Conservation (phyloP, 306 rosid species). For the Cucurbita maxima region DNA sequence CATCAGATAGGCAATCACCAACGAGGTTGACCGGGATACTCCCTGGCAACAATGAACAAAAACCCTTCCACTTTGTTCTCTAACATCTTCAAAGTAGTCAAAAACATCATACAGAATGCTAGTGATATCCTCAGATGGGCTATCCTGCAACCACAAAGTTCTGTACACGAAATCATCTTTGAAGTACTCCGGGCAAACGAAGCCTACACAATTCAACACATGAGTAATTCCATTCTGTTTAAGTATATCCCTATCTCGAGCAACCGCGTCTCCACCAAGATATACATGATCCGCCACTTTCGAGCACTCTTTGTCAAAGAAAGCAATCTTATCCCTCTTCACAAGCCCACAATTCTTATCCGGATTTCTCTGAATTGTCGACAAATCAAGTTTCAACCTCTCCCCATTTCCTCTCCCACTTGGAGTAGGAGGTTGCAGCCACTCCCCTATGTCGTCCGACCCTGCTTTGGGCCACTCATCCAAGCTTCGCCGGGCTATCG, state of each 20-base stretch:
- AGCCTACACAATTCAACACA: constrained; percentile 89
- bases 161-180: constrained; percentile 76
- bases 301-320: constrained; percentile 90
- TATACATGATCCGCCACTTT: constrained; percentile 89
- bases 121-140: constrained; percentile 95
- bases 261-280: constrained; percentile 99
- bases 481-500: constrained; percentile 87
- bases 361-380: constrained; percentile 66
- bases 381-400: constrained; percentile 91
- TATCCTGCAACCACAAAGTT: constrained; percentile 94
- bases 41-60: constrained; percentile 99
- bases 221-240: constrained; percentile 82
- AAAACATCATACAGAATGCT: constrained; percentile 88
- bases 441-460: constrained; percentile 92
- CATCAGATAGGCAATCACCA: constrained; percentile 95
- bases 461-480: constrained; percentile 99
- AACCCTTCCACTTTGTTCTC: constrained; percentile 80
- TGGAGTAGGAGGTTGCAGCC: constrained; percentile 93
- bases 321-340: constrained; percentile 94
- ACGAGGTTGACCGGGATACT: constrained; percentile 90
- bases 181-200: constrained; percentile 94
- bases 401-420: constrained; percentile 70
- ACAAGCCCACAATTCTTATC: constrained; percentile 80
- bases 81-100: constrained; percentile 97
- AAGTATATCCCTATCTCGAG: constrained; percentile 75